Base-by-base conservation (phyloP, 768 basidiomycete genomes). In the Phylloporus sp. region DNA sequence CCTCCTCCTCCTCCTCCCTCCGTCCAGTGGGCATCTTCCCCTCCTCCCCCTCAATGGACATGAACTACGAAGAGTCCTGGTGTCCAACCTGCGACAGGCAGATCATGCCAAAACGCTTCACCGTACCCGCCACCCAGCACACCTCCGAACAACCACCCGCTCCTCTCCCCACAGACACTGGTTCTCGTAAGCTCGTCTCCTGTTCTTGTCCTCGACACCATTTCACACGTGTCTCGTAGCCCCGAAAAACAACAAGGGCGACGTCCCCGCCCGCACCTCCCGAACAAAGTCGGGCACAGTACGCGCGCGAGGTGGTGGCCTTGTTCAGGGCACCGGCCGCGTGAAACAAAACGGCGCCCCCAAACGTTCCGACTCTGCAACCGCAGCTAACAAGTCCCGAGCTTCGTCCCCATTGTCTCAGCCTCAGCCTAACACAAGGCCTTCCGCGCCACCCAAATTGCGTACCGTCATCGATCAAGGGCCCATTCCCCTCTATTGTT, bases 401-500 rank as follows among this genome's bases (percentile, higher is more conserved):
- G 13, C 44, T 35, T 38, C 49, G 2, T 48, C 58, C 1, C 62
- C 52, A 24, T 61, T 57, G 21, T 38, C 50, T 35, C 68, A 53
- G 26, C 48, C 39, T 17, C 53, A 50, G 18, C 44, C 62, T 4
- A 50, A 60, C 34, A 10, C 59, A 17, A 61, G 58, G 27, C 59
- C 66, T 10, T 42, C 70, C 17, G 34, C 62, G n/a, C 70, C 69
- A 3, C 49, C 71, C 35, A 78, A 79, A 60, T 72, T 77, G 34
- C 80, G 80, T 37, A 80, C 80, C 10, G 72, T 88, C 68, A 89
- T 90, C 69, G 86, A 88, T 69, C 86, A 86, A 63, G 73, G 74
- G 1, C 87, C 86, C n/a, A 80, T 78, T 1, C 87, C 87, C 17
- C 76, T 90, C 48, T 90, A 91, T 69, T 91, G 88, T 67, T 90